Evolutionary conservation across 1,284 basidiomycete species (phyloP).

Genomic region (Ustilago loliicola): DNA sequence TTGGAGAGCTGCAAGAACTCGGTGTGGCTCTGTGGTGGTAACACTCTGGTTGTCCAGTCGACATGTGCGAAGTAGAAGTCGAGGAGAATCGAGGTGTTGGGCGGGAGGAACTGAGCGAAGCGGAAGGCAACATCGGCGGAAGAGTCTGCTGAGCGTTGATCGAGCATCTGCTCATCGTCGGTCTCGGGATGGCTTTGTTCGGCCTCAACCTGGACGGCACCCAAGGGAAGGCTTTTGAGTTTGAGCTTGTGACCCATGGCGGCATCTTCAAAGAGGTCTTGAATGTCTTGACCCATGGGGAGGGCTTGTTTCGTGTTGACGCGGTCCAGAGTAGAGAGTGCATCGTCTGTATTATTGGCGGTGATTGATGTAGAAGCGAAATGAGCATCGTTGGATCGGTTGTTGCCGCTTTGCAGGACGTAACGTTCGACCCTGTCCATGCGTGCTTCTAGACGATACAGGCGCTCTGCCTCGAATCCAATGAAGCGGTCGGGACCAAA

Average conservation of each 20-base stretch:
- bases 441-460: slow-evolving; percentile 39
- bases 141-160: slow-evolving; percentile 49
- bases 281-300: slow-evolving; percentile 38
- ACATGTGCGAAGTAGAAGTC: slow-evolving; percentile 64
- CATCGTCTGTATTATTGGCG: slow-evolving; percentile 14
- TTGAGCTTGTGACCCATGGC: slow-evolving; percentile 50
- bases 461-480: slow-evolving; percentile 33
- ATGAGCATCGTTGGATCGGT: slow-evolving; percentile 6
- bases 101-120: slow-evolving; percentile 43
- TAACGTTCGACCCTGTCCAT: slow-evolving; percentile 43
- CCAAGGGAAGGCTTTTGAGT: slow-evolving; percentile 41
- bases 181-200: slow-evolving; percentile 32
- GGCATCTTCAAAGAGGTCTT: slow-evolving; percentile 50
- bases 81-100: slow-evolving; percentile 38
- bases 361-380: slow-evolving; percentile 17
- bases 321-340: slow-evolving; percentile 12
- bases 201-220: slow-evolving; percentile 15
- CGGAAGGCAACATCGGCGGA: slow-evolving; percentile 51
- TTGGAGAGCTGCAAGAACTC: slow-evolving; percentile 39
- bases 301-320: slow-evolving; percentile 21
- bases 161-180: slow-evolving; percentile 49
- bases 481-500: slow-evolving; percentile 36
- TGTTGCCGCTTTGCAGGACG: slow-evolving; percentile 9
- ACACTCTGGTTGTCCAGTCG: slow-evolving; percentile 62
- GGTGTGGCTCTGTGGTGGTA: slow-evolving; percentile 29